Conservation (phyloP, 768 basidiomycete species). For the Macrolepiota albuminosa region DNA sequence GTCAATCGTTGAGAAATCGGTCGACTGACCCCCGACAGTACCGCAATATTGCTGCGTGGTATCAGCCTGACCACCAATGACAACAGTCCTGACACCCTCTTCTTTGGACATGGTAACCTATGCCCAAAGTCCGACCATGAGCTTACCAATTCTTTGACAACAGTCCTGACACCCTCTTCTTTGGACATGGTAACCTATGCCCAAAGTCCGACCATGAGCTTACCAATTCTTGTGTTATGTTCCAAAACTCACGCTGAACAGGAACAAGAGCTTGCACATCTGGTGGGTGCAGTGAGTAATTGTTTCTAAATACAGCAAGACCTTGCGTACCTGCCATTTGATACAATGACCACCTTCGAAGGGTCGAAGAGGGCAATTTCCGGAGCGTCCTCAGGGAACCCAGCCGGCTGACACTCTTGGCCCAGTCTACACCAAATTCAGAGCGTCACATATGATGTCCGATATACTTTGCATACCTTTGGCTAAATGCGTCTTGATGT, state of each 20-base stretch:
- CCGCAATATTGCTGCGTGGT: constrained; percentile 55
- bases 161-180: constrained; percentile 49
- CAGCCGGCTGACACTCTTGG: constrained; percentile 37
- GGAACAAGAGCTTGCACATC: constrained; percentile 46
- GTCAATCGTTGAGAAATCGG: constrained; percentile 53
- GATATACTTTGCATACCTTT: constrained; percentile 26
- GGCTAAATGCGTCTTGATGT: constrained; percentile 44
- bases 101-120: constrained; percentile 58
- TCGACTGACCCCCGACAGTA: constrained; percentile 59
- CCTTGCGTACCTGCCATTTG: constrained; percentile 42
- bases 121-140: background rate
- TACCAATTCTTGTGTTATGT: background rate
- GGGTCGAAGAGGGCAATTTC: constrained; percentile 42
- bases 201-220: background rate
- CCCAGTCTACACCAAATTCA: constrained; percentile 29
- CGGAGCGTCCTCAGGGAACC: constrained; percentile 28
- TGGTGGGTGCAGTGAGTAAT: constrained; percentile 11
- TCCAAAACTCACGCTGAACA: constrained; percentile 35
- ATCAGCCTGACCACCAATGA: constrained; percentile 47
- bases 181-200: constrained; percentile 55
- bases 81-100: constrained; percentile 53
- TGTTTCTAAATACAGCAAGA: background rate
- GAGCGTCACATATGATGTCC: background rate
- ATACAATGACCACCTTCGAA: constrained; percentile 47
- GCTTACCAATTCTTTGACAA: constrained; percentile 26